Evolutionary conservation across 257 asterid genomes (phyloP), one percentile per base, ranked within the genome.

Genomic region (Petunia secreta): DNA sequence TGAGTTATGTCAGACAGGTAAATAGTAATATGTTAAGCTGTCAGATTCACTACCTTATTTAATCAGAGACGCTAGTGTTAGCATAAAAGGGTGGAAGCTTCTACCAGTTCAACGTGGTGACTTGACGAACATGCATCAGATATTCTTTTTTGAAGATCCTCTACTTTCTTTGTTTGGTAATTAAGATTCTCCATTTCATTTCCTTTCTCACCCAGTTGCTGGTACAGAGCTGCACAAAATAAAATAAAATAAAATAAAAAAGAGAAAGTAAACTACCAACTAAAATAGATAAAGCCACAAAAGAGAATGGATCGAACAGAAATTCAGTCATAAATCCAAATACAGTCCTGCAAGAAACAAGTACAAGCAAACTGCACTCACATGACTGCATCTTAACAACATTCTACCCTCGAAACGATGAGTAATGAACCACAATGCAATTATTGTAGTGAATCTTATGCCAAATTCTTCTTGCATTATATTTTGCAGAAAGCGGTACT

Each of bases 61-160:
- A 68, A 54, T 4, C 16, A 69, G 16, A 46, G 16, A 69, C 16
- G 58, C 4, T 69, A 46, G 57, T 6, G 7, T 13, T 16, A 4
- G 40, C 54, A 68, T 44, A 8, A 68, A 68, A 44, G 4, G 76
- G 58, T 69, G 15, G 34, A 69, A 62, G 88, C 80, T 43, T 75
- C 81, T 87, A 93, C 97, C 90, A 95, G 92, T 85, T 92, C 92
- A 55, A 85, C 75, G 82, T 95, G 99, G 87, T 90, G 92, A 85
- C 80, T 43, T 50, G 97, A 88, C 10, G 92, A 84, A 81, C 89
- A 83, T 55, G 98, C 97, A 52, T 74, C 81, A 67, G 91, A 84
- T 14, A 95, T 85, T 86, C 89, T 87, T 85, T 88, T 91, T 83
- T 92, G 97, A 87, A 95, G 84, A 81, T 95, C 99, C 13, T 91